Conservation (phyloP, 495 filamentous ascomycete genomes). For the Apiosordaria backusii region DNA sequence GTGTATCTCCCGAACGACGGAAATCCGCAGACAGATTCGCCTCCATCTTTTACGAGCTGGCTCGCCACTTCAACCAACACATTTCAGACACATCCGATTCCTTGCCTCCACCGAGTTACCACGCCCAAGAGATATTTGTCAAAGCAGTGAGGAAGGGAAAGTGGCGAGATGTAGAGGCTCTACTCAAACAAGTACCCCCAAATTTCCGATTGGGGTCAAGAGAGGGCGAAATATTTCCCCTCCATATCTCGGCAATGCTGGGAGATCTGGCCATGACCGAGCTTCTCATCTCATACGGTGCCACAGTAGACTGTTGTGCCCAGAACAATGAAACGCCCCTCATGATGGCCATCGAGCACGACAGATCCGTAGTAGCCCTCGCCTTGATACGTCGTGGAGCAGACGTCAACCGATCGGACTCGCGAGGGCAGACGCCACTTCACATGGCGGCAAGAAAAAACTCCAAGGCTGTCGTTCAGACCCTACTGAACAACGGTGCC, state of each 20-base stretch:
- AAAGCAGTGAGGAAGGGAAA: conserved; percentile 7
- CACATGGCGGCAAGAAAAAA: conserved; percentile 12
- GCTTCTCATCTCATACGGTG: conserved; percentile 11
- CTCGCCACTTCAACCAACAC: not conserved
- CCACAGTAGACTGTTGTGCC: conserved; percentile 9
- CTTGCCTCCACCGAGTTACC: not conserved
- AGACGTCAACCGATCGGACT: not conserved
- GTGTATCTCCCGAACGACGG: not conserved
- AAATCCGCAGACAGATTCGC: not conserved
- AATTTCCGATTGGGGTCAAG: conserved; percentile 9
- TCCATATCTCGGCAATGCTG: conserved; percentile 11
- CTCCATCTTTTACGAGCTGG: not conserved
- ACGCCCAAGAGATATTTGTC: conserved; percentile 1
- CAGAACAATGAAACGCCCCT: conserved; percentile 6
- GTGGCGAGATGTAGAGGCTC: not conserved
- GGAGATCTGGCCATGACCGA: conserved; percentile 12
- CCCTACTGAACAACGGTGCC: conserved; percentile 12
- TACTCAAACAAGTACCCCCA: conserved; percentile 7
- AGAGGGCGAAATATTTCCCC: conserved; percentile 4
- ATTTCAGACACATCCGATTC: conserved; percentile 3
- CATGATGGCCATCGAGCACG: conserved; percentile 9
- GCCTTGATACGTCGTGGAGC: conserved; percentile 13
- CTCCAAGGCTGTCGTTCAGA: conserved; percentile 8
- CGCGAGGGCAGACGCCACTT: conserved; percentile 6
- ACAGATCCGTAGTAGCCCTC: conserved; percentile 3